Evolutionary conservation across 2,329 filamentous ascomycete genomes (phyloP).

Genomic region (Coleophoma cylindrospora): DNA sequence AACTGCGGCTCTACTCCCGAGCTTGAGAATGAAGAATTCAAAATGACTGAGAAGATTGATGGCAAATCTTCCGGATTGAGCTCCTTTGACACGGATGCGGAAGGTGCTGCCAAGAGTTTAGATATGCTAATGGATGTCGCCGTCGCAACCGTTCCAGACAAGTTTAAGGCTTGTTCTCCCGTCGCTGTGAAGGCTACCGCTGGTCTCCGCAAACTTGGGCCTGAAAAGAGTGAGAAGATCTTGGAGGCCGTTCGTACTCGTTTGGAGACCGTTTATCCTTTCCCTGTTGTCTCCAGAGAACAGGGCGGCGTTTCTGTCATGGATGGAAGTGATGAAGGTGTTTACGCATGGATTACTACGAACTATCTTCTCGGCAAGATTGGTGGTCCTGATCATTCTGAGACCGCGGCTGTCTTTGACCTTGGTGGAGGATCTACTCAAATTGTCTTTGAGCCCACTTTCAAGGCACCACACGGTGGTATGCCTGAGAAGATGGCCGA

Average conservation of each 20-base stretch:
- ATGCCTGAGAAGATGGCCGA: conserved; percentile 81
- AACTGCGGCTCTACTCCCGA: conserved; percentile 96
- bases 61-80: conserved; percentile 67
- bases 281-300: conserved; percentile 83
- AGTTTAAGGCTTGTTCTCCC: conserved; percentile 86
- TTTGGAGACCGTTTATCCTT: conserved; percentile 86
- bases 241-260: conserved; percentile 77
- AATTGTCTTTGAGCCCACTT: conserved; percentile 97
- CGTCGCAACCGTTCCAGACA: conserved; percentile 77
- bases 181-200: conserved; percentile 98
- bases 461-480: conserved; percentile 69
- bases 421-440: conserved; percentile 96
- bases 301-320: conserved; percentile 91
- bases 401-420: conserved; percentile 92
- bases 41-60: conserved; percentile 83
- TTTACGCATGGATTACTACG: conserved; percentile 98
- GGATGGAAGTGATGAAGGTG: conserved; percentile 95
- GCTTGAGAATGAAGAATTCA: conserved; percentile 86
- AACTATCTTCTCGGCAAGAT: conserved; percentile 99
- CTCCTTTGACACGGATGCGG: conserved; percentile 79
- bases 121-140: conserved; percentile 85
- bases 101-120: conserved; percentile 83
- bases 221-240: conserved; percentile 76
- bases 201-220: conserved; percentile 80
- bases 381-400: conserved; percentile 81